phyloP scores from a whole-genome alignment of 805 yeast genomes.

The Ogataea siamensis region DNA sequence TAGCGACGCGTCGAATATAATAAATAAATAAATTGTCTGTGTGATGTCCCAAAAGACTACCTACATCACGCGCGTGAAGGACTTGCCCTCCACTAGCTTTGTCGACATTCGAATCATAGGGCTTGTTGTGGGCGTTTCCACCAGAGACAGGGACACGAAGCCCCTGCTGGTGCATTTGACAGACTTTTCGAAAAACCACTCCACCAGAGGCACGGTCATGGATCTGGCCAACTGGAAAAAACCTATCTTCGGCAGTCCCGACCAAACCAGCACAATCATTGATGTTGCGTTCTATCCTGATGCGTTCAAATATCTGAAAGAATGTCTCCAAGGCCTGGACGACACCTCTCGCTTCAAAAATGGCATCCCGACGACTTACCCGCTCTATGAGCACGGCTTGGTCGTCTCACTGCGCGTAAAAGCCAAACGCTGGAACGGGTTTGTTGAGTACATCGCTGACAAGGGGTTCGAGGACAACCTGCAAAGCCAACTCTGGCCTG shows the following conservation, averaged over 20 bases:
- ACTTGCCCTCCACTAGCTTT: constrained; percentile 10
- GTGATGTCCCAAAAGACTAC: constrained; percentile 5
- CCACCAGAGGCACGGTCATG: constrained; percentile 3
- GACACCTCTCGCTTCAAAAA: not conserved
- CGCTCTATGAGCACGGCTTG: constrained; percentile 3
- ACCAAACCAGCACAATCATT: constrained; percentile 1
- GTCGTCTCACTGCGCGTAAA: constrained; percentile 13
- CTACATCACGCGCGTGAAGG: constrained; percentile 3
- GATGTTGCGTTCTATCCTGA: constrained; percentile 10
- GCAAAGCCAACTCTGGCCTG: constrained; percentile 3
- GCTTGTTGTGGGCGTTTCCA: constrained; percentile 23
- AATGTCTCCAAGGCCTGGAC: not conserved
- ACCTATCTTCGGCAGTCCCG: constrained; percentile 1
- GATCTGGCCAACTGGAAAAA: not conserved
- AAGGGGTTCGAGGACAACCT: constrained; percentile 3
- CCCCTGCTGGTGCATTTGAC: constrained; percentile 26
- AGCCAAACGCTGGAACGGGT: constrained; percentile 9
- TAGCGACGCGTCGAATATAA: constrained; percentile 5
- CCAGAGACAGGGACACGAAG: constrained; percentile 5
- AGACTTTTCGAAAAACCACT: constrained; percentile 21
- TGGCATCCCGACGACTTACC: not conserved
- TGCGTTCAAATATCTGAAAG: constrained; percentile 1
- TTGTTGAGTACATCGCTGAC: constrained; percentile 14
- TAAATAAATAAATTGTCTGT: not conserved
- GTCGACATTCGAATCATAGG: constrained; percentile 17